A percentile compares a stretch with the other conserved stretches of the same genome.
These are phyloP conservation scores for Logfia minima DNA, from an alignment of 129 eudicot species.

Conservation along the genomic window DNA sequence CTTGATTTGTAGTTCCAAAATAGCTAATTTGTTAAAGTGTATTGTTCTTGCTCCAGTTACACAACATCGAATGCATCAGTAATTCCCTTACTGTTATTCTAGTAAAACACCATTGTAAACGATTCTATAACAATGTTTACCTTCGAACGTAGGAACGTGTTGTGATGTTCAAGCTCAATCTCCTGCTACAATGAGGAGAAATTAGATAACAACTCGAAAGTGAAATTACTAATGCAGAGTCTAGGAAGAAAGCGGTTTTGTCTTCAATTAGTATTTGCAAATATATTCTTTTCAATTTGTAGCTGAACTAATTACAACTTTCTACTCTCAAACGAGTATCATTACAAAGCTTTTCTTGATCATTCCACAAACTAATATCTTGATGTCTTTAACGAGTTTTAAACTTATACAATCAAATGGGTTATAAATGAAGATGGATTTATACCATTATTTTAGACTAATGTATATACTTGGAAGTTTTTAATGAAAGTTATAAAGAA, in stretches of 20 bases:
- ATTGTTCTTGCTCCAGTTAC: neutral
- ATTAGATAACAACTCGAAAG: neutral
- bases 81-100: neutral
- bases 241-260: neutral
- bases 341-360: no score
- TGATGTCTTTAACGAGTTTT: no score
- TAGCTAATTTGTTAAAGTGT: neutral
- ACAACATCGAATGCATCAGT: neutral
- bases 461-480: neutral
- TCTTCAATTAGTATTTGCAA: neutral
- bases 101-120: neutral
- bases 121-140: constrained; percentile 34
- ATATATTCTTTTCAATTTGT: neutral
- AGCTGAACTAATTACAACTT: no score
- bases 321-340: no score
- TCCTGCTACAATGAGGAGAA: constrained; percentile 34
- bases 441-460: no score
- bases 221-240: neutral
- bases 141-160: constrained; percentile 57
- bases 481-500: neutral
- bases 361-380: no score
- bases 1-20: no score
- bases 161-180: constrained; percentile 58
- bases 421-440: no score
- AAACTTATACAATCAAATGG: no score